Evolutionary conservation across 306 rosid genomes (phyloP), one percentile per base, ranked within the genome.

Genomic region (Trifolium repens): DNA sequence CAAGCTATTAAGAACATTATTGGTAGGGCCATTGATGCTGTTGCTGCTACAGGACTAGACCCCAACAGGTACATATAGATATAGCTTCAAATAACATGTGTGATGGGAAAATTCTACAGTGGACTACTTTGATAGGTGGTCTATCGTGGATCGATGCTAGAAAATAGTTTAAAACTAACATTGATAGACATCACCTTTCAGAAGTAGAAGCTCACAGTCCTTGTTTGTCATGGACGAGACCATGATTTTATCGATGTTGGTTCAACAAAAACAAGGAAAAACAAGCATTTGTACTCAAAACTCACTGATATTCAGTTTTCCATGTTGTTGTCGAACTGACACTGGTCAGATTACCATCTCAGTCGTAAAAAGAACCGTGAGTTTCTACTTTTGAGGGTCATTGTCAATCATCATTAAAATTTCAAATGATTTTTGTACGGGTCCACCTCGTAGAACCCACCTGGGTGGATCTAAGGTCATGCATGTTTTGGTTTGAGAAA

Each of bases 41-140:
- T 90, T 87, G 83, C 93, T 57, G 87, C 96, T 43, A 75, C 92
- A 16, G 98, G 97, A 42, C 64, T 89, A n/a, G 97, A 94, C 68
- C 97, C 97, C 68, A 85, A 90, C 85, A 91, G 98, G 98, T 91
- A 79, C 57, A 44, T 71, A 65, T 17, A 63, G 35, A 3, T 42
- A 15, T 65, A 22, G 42, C 58, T 17, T 55, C 35, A 71, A 47
- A 32, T 9, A 35, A 52, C 14, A 64, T 11, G 30, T 8, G 24
- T 69, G 24, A 15, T 5, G 3, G 15, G 3, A 5, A 10, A 11
- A 43, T 43, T 42, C 35, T 5, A 32, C 35, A 0, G 35, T 32
- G 35, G 35, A 32, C 35, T 32, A 32, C 35, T 32, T 32, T 32
- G 47, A 2, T 10, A 42, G 4, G 35, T 3, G 4, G 47, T 42